Base-by-base conservation (phyloP, 2,329 filamentous ascomycete genomes). In the Fusarium sp. region DNA sequence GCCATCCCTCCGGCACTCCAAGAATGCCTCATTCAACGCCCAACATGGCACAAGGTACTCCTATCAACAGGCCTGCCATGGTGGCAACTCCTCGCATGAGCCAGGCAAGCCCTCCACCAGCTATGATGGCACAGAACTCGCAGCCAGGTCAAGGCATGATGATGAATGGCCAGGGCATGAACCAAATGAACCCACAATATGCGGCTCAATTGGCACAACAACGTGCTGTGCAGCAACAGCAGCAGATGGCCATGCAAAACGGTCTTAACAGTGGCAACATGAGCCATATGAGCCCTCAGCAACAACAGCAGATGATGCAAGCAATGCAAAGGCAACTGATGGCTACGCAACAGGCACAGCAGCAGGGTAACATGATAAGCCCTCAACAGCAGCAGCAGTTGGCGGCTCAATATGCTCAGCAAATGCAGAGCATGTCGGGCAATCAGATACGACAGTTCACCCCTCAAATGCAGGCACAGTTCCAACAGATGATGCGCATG, bases 1-100 rank as follows among this genome's bases (percentile, higher is more conserved):
- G 90, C 73, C 90, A 92, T 80, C 85, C 86, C 6, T 86, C 88
- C 6, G 87, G 87, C n/a, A 92, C 90, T 15, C 91, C 90, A 33
- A 86, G 89, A 18, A 89, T 92, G 82, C 88, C 87, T 11, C 87
- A 86, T 71, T 85, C 88, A 20, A 92, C 90, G 4, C 90, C 90
- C 5, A 90, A 89, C 69, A 88, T 91, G 80, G 76, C 83, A 18
- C 89, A 91, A 66, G 87, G 86, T 35, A 92, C 90, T 1, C 90
- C 90, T 1, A 87, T 90, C 26, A 86, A 83, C 56, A 82, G 88
- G 66, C 81, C 85, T 78, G 80, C 87, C 78, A 86, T 88, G 76
- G 81, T 84, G 17, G 84, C 87, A 20, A 92, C 90, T 17, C 90
- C 90, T 51, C 87, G 90, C 64, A 90, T 91, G 87, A 85, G 83